These are phyloP conservation scores for Canavalia gladiata DNA, from an alignment of 306 rosid species.

Conservation along the genomic window DNA sequence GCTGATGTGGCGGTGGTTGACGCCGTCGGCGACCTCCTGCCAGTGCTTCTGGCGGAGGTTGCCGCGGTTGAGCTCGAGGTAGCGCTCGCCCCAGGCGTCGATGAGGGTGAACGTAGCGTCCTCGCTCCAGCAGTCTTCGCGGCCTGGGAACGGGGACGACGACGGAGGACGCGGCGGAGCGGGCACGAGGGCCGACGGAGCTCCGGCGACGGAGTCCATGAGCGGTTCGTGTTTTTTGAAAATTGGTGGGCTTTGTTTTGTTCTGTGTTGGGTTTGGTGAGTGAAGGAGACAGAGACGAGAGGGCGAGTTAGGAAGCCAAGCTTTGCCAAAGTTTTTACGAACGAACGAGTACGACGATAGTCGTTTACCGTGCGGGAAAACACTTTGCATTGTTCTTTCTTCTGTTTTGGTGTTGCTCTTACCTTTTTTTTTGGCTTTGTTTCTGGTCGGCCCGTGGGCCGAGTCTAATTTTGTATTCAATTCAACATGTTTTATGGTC, in stretches of 20 bases:
- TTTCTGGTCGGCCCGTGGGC: neutral
- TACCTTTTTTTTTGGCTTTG: neutral
- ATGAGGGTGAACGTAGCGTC: constrained; percentile 77
- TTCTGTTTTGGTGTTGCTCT: neutral
- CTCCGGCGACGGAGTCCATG: constrained; percentile 55
- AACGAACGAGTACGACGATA: constrained; percentile 45
- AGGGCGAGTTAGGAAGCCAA: constrained; percentile 25
- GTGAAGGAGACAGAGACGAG: constrained; percentile 16
- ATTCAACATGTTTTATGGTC: too few species aligned
- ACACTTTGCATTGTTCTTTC: constrained; percentile 3
- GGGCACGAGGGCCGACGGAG: constrained; percentile 42
- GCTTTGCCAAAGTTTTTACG: constrained; percentile 2
- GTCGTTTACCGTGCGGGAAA: constrained; percentile 58
- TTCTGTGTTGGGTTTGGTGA: neutral
- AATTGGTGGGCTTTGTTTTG: neutral
- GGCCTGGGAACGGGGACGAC: constrained; percentile 55
- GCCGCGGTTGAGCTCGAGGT: constrained; percentile 71
- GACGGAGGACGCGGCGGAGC: constrained; percentile 44
- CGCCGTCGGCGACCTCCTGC: constrained; percentile 82
- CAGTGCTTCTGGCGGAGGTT: constrained; percentile 81
- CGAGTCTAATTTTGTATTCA: too few species aligned
- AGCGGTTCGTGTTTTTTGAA: constrained; percentile 7
- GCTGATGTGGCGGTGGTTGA: constrained; percentile 61
- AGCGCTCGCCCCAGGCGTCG: constrained; percentile 83
- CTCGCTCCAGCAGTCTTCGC: constrained; percentile 83